Evolutionary conservation across 2,329 filamentous ascomycete species (phyloP), one percentile per base, ranked within the genome.

Genomic region (Neurospora sp.): DNA sequence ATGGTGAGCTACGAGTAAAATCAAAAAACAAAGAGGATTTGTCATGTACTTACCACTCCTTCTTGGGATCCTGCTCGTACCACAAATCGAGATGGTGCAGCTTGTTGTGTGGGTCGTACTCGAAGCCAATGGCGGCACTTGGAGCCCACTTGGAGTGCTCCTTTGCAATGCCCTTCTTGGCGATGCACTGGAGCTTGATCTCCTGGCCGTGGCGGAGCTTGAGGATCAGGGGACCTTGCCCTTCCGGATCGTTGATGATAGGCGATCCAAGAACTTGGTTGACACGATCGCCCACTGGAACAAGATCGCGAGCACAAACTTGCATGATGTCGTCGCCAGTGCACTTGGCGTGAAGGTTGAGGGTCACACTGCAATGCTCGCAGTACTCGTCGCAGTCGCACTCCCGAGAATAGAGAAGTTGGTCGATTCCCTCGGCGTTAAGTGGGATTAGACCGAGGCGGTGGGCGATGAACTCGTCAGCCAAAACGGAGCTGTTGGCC

Each of bases 81-180:
- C 96, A 99, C 80, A 97, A 88, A 77, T 97, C 92, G 69, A 96
- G 85, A 81, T 99, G 96, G 74, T 90, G 88, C 74, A 99, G 84
- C 82, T 97, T 97, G 83, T 99, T 99, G 80, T 96, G 92, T 71
- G 96, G 96, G 79, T 99, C 96, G 80, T 99, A 99, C 81, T 99
- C 96, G 79, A 99, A 99, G 33, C 93, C 94, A 52, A 99, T 90
- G 3, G 96, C 96, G 52, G 93, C 87, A 41, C 92, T 95, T 1
- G 96, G 94, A 77, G 93, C 92, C 96, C 96, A 99, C 81, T 99
- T 99, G 10, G 96, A 92, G 81, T 99, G 96, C 80, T 99, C 96
- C 84, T 99, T 99, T 43, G 95, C 94, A 74, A 98, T 98, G 1
- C 96, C 96, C 85, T 98, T 98, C 85, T 97, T 97, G 67, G 95